These are phyloP conservation scores for Fusarium sp. DNA, from an alignment of 2,329 filamentous ascomycete genomes.

Conservation along the genomic window DNA sequence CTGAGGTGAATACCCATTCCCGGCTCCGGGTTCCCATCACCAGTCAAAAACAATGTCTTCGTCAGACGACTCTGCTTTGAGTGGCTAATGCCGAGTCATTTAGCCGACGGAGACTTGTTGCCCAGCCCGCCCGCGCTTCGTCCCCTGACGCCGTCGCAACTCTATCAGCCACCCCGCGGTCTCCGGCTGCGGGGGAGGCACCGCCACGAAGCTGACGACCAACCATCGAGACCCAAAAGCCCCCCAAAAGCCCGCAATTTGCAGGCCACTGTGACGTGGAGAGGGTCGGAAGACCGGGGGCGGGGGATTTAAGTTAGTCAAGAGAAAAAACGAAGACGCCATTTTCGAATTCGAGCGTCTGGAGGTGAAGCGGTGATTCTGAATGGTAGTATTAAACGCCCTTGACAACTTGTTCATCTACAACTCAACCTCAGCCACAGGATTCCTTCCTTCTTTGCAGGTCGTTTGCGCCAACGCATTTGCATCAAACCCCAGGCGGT, in stretches of 20 bases:
- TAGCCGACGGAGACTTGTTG: neutral
- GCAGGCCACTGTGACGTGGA: constrained; percentile 24
- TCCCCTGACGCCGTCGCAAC: constrained; percentile 30
- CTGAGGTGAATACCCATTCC: neutral
- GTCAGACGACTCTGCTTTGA: neutral
- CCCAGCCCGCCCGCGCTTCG: neutral
- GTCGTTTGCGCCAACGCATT: neutral
- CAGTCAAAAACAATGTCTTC: neutral
- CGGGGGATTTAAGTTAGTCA: constrained; percentile 11
- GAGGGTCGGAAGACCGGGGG: constrained; percentile 1
- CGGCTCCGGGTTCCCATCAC: neutral
- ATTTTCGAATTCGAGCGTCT: neutral
- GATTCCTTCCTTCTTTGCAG: neutral
- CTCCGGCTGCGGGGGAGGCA: constrained; percentile 24
- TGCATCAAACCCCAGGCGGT: constrained; percentile 8
- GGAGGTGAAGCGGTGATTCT: neutral
- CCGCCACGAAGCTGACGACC: constrained; percentile 10
- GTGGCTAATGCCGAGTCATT: constrained; percentile 1
- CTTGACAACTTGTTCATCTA: neutral
- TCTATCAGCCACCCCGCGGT: constrained; percentile 42
- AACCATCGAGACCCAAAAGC: constrained; percentile 14
- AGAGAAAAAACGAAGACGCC: neutral
- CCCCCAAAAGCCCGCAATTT: constrained; percentile 4
- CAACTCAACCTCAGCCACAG: neutral
- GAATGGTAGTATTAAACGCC: neutral